Evolutionary conservation across 2,329 filamentous ascomycete species (phyloP), one percentile per base, ranked within the genome.

Genomic region (Seiridium cupressi): DNA sequence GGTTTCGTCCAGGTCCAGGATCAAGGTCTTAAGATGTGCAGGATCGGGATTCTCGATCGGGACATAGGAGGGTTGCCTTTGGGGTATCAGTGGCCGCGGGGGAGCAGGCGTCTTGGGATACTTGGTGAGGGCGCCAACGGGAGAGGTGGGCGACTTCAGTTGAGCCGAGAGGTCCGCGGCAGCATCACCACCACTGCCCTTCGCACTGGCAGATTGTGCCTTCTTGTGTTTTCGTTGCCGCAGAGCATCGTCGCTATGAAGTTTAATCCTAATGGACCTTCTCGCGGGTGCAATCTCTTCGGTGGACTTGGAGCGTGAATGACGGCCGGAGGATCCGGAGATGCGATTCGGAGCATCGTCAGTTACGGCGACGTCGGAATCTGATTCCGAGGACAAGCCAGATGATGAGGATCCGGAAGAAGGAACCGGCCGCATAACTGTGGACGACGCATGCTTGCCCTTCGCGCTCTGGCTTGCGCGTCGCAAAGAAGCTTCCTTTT

Each of bases 1-100:
- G 0, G 95, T 99, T 77, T 99, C 95, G 75, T 99, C 95, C 18
- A 99, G 85, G 73, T 99, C 95, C 57, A 99, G 83, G 64, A 99
- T 93, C 61, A 99, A 78, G 0, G 95, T 99, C 81, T 99, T 99
- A 70, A 95, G 90, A 62, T 89, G 87, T 51, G 85, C 79, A 55
- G 76, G 76, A 51, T 78, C 75, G 66, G 83, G 72, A 62, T 84
- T 77, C 60, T 84, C 81, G 35, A 85, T 73, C 60, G 88, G 86
- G 47, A 92, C 84, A 72, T 97, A 97, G 0, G 93, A 97, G 26
- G 93, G 92, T 70, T 97, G 91, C 58, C 93, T 89, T 63, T 89
- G 87, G 35, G 95, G 95, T 59, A 99, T 91, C 55, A 99, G 81
- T 3, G 95, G 95, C 62, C 94, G 86, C 51, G 95, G 95, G 53